Base-by-base conservation (phyloP, 1,139 yeast genomes). In the Pichia sorboxylosa region DNA sequence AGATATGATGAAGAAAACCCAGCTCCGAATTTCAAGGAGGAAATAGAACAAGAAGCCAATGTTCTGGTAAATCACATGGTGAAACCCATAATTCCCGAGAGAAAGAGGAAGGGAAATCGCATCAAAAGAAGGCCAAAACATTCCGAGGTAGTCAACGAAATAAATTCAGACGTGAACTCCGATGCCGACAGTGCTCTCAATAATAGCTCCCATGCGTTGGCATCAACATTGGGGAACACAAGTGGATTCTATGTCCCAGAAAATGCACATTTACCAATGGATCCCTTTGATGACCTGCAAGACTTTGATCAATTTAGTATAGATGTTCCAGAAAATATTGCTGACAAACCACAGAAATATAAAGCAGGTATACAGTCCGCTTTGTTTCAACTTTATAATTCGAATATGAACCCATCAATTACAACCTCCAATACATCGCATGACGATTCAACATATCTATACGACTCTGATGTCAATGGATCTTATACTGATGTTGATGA, bases 321-420 rank as follows among this genome's bases (percentile, higher is more conserved):
- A 6, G 52, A 49, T 28, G 40, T 41, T 17, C 43, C 45, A 1
- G 43, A 45, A 13, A 35, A 44, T 15, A 9, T 39, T 9, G 35
- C 32, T 2, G 39, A 40, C 9, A 43, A 41, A 20, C 93, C 94
- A 0, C 60, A 66, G 27, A 70, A 69, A 33, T 84, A 82, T 6
- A 78, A 78, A 42, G 83, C 84, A 18, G 95, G 95, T 49, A 87
- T 84, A 13, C 64, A 84, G 23, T 81, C 94, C 0, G 73, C 87
- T 2, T 61, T 84, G 40, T 61, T 84, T 40, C 69, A 74, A 43
- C 62, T 84, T 34, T 82, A 83, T 34, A 48, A 47, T 26, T 23
- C 25, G 13, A 7, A 13, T 13, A 25, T 37, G 27, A 28, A 30
- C 7, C 35, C 36, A 11, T 22, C 40, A n/a, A 13, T n/a, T 9